These are phyloP conservation scores for Keithomyces neogunnii DNA, from an alignment of 2,329 filamentous ascomycete species.

Conservation along the genomic window DNA sequence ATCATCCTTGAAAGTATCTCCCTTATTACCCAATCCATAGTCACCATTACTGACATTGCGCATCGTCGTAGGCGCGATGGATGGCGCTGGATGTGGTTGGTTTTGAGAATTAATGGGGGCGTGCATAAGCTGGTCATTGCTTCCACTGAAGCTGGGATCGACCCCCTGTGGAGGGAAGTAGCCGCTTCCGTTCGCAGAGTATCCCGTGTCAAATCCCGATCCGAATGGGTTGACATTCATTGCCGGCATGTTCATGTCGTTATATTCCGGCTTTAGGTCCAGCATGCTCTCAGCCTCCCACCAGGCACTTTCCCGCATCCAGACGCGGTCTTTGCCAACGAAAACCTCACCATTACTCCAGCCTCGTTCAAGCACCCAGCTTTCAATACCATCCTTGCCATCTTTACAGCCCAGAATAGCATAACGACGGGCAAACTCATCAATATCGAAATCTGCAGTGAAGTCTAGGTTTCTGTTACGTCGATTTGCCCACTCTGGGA, in stretches of 20 bases:
- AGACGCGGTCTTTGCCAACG: constrained; percentile 82
- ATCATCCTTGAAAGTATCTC: constrained; percentile 67
- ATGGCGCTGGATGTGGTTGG: constrained; percentile 44
- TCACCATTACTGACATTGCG: constrained; percentile 60
- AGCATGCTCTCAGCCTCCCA: constrained; percentile 98
- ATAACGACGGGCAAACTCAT: constrained; percentile 85
- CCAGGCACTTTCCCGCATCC: constrained; percentile 92
- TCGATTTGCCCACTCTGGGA: constrained; percentile 94
- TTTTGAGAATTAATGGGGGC: constrained; percentile 48
- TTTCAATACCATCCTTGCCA: constrained; percentile 86
- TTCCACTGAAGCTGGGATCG: constrained; percentile 54
- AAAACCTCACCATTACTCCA: constrained; percentile 98
- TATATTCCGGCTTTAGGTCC: constrained; percentile 66
- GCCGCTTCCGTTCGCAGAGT: constrained; percentile 56
- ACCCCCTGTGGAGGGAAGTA: constrained; percentile 62
- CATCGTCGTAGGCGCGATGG: constrained; percentile 50
- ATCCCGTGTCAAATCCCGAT: constrained; percentile 57
- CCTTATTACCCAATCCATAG: constrained; percentile 81
- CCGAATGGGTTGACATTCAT: constrained; percentile 38
- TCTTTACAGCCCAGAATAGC: constrained; percentile 76
- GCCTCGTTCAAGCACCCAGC: constrained; percentile 85
- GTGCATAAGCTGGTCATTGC: constrained; percentile 63
- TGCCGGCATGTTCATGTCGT: constrained; percentile 16
- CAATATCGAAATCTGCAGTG: constrained; percentile 90
- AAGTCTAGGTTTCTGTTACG: constrained; percentile 88